Evolutionary conservation across 305 asterid species (phyloP).

Genomic region (Solanum aculeatissimum): DNA sequence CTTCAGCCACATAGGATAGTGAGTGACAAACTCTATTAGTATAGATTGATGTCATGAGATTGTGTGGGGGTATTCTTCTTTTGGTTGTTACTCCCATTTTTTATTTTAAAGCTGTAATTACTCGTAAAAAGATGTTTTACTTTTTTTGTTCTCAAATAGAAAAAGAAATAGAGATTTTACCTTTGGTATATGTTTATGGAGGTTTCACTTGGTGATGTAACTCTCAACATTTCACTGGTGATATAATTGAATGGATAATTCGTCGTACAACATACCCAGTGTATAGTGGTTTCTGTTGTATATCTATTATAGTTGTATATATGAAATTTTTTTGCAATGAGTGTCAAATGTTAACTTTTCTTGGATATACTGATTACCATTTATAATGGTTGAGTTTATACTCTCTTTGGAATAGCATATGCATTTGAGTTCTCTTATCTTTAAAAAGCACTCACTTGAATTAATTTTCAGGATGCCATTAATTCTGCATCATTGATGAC

Average conservation of each 20-base stretch:
- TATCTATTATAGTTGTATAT: too few species aligned
- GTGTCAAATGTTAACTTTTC: neutral
- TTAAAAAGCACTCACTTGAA: neutral
- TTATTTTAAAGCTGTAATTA: neutral
- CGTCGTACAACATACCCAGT: neutral
- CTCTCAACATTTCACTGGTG: neutral
- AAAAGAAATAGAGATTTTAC: neutral
- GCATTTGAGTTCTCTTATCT: neutral
- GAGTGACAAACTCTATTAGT: neutral
- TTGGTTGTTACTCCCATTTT: neutral
- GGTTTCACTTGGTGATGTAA: neutral
- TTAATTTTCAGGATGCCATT: slow-evolving; percentile 55
- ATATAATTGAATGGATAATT: neutral
- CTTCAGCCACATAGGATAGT: neutral
- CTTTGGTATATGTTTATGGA: neutral
- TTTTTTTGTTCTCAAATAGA: neutral
- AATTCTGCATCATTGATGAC: slow-evolving; percentile 72
- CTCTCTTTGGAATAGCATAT: neutral
- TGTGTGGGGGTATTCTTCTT: neutral
- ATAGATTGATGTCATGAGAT: neutral
- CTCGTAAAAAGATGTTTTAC: neutral
- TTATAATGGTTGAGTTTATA: neutral
- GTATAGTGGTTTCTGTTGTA: neutral
- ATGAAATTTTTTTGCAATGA: neutral
- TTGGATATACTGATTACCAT: neutral